Percentiles rank a stretch among this genome's conserved stretches.
These are phyloP conservation scores for Camellia japonica DNA, from an alignment of 148 eudicot genomes.

Conservation along the genomic window DNA sequence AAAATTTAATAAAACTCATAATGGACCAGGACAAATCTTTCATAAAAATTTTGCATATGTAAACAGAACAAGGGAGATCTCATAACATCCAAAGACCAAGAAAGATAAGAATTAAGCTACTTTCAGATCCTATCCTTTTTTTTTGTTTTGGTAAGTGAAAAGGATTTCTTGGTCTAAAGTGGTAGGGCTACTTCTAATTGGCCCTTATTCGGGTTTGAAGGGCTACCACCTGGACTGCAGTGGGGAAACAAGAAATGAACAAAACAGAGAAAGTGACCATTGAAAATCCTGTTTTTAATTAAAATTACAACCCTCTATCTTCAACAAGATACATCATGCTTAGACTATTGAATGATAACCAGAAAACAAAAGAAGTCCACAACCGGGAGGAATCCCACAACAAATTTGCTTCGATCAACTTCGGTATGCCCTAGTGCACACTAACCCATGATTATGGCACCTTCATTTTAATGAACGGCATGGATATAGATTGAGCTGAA, in stretches of 20 bases:
- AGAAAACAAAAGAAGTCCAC: background rate
- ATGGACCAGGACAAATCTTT: background rate
- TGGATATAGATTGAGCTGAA: background rate
- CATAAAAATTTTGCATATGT: background rate
- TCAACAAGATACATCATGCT: background rate
- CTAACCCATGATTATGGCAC: background rate
- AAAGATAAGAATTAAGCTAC: background rate
- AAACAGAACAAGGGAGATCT: background rate
- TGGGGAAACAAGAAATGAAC: background rate
- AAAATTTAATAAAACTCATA: background rate
- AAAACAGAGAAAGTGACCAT: background rate
- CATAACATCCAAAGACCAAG: background rate
- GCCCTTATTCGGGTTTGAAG: background rate
- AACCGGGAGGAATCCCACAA: background rate
- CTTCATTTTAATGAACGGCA: background rate
- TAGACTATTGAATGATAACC: background rate
- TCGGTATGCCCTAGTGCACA: background rate
- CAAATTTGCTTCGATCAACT: background rate
- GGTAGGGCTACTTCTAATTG: too few relatives aligned
- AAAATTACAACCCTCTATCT: background rate
- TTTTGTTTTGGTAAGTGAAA: background rate
- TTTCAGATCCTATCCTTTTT: slow-evolving; percentile 3
- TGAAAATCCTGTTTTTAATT: background rate
- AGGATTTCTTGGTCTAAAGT: background rate
- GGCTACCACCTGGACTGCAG: background rate